A percentile compares a stretch with the other conserved stretches of the same genome.
Conservation (phyloP, 192 early-diverging fungal species). For the Backusella sp. region DNA sequence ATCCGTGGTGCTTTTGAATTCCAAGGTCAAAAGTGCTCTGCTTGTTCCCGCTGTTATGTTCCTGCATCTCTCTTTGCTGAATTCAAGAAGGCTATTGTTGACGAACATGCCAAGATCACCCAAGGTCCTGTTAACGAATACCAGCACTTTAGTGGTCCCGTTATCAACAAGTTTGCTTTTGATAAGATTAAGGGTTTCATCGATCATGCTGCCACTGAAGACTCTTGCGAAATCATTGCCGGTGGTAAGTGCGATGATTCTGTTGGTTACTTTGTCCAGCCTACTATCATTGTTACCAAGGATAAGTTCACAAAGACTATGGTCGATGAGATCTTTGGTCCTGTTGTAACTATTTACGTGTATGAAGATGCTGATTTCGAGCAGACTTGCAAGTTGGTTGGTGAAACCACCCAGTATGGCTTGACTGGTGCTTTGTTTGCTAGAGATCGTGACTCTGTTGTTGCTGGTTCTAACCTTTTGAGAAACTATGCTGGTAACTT, state of each 20-base stretch:
- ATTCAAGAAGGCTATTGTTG: constrained; percentile 66
- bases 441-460: constrained; percentile 76
- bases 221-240: constrained; percentile 78
- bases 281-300: constrained; percentile 87
- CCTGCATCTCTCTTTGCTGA: constrained; percentile 79
- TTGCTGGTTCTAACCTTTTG: constrained; percentile 71
- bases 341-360: constrained; percentile 90
- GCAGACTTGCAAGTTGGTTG: constrained; percentile 69
- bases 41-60: constrained; percentile 88
- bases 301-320: constrained; percentile 83
- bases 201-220: constrained; percentile 67
- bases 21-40: constrained; percentile 99
- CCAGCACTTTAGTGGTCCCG: constrained; percentile 82
- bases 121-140: constrained; percentile 84
- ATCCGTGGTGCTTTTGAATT: constrained; percentile 94
- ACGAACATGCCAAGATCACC: constrained; percentile 74
- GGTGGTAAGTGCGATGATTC: constrained; percentile 88
- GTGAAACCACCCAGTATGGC: constrained; percentile 81
- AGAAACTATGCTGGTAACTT: constrained; percentile 95
- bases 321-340: constrained; percentile 97
- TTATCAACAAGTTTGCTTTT: constrained; percentile 92
- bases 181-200: constrained; percentile 94
- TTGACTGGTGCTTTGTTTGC: constrained; percentile 94
- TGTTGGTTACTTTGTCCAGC: constrained; percentile 88
- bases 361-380: constrained; percentile 83